Conservation (phyloP, 345 rosid genomes). For the Lepidium didymum region DNA sequence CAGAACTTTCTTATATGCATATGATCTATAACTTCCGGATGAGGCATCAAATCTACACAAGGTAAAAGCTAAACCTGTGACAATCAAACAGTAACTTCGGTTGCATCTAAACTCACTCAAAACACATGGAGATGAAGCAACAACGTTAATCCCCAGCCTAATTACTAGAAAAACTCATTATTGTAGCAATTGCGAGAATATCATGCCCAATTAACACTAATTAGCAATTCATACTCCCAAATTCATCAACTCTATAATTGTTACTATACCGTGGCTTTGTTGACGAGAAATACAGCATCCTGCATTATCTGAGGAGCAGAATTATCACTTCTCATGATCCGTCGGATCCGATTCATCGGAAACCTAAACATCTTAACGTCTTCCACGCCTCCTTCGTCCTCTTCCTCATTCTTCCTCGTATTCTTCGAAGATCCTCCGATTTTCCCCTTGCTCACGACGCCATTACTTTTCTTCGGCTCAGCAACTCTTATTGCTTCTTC, state of each 20-base stretch:
- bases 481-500: neutral
- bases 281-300: slow-evolving; percentile 71
- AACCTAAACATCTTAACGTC: slow-evolving; percentile 40
- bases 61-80: neutral
- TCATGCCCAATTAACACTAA: neutral
- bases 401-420: slow-evolving; percentile 16
- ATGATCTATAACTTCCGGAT: neutral
- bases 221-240: neutral
- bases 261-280: slow-evolving; percentile 64
- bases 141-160: neutral
- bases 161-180: neutral
- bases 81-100: neutral
- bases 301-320: slow-evolving; percentile 31
- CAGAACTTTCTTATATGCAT: neutral
- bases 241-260: neutral
- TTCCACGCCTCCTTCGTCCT: slow-evolving; percentile 28
- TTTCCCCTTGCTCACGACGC: slow-evolving; percentile 3
- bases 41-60: neutral
- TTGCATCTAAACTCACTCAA: neutral
- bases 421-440: neutral
- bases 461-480: slow-evolving; percentile 16
- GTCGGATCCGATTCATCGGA: slow-evolving; percentile 68
- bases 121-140: neutral
- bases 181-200: neutral
- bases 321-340: slow-evolving; percentile 53